Base-by-base conservation (phyloP, 2,329 filamentous ascomycete genomes). In the Clonostachys solani region DNA sequence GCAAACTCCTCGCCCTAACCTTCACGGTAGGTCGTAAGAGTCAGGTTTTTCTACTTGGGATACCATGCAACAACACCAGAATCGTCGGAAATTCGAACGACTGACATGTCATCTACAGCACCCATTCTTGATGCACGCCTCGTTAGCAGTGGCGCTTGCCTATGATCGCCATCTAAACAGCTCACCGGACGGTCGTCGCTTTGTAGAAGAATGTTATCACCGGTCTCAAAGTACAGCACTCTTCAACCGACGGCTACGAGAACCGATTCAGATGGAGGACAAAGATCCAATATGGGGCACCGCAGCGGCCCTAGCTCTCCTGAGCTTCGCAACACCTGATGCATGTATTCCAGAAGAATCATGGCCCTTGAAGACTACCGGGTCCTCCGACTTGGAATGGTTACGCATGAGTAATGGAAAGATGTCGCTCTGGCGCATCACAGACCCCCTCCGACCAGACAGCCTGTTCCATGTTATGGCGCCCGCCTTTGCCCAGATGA, bases 261-360 rank as follows among this genome's bases (percentile, higher is more conserved):
- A 64, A 9, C 62, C 65, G 0, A 64, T 74, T 41, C 40, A 54
- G 17, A 40, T 55, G 1, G 48, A 56, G 44, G 68, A 71, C 16
- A 71, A 62, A 40, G 73, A 77, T 50, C 54, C 72, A 12, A 65
- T 76, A 5, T 77, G 73, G 73, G 69, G 61, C 3, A 72, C 70
- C 6, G 72, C 72, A 0, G 68, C 72, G 18, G 64, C 67, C 8
- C 51, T 76, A 1, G 65, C 62, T 2, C 54, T 74, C 3, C 42
- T 74, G 2, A 52, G 63, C 1, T 73, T 74, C 49, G 61, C 68
- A 0, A 66, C 63, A 2, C 60, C 68, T 0, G 68, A 75, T 41
- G 64, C 65, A 3, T 45, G 44, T 42, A 50, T 45, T 0, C 52
- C 61, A 0, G 58, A 63, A 41, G 50, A 63, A 12, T 56, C 65